Conservation (phyloP, 768 basidiomycete species). For the Naematelia aurantialba region DNA sequence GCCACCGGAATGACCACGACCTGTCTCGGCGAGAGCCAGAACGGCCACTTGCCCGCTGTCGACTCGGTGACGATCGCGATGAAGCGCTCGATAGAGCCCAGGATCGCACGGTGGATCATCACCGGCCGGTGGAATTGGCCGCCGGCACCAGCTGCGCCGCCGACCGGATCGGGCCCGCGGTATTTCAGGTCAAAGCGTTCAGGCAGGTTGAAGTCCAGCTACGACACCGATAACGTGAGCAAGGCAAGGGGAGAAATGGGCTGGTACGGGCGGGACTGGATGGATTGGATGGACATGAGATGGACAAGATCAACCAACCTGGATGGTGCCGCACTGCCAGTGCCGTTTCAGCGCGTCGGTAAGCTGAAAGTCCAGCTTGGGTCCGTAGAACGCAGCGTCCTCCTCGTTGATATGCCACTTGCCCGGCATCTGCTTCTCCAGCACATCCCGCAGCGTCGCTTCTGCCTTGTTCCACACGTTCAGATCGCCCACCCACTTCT, state of each 20-base stretch:
- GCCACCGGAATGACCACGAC: conserved; percentile 92
- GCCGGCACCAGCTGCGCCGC: conserved; percentile 44
- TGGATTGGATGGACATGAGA: no score
- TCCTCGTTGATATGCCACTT: conserved; percentile 91
- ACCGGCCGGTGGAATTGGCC: conserved; percentile 69
- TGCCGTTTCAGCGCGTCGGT: conserved; percentile 85
- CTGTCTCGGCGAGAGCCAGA: conserved; percentile 98
- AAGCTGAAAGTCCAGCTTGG: conserved; percentile 97
- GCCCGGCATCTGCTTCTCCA: conserved; percentile 80
- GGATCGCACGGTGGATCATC: conserved; percentile 95
- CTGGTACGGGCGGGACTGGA: conserved; percentile 1
- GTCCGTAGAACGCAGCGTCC: conserved; percentile 98
- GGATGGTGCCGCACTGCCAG: conserved; percentile 96
- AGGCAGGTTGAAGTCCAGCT: conserved; percentile 97
- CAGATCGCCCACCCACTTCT: conserved; percentile 83
- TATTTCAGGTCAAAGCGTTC: conserved; percentile 94
- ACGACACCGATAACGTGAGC: conserved; percentile 48
- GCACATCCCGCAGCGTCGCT: conserved; percentile 54
- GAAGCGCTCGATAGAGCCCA: conserved; percentile 91
- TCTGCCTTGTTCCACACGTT: conserved; percentile 91
- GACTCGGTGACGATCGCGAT: conserved; percentile 97
- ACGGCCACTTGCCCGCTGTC: conserved; percentile 98
- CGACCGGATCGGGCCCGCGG: conserved; percentile 62
- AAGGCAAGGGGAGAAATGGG: background rate
- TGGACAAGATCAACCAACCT: conserved; percentile 40